Conservation (phyloP, 495 filamentous ascomycete genomes). For the Alectoria sarmentosa region DNA sequence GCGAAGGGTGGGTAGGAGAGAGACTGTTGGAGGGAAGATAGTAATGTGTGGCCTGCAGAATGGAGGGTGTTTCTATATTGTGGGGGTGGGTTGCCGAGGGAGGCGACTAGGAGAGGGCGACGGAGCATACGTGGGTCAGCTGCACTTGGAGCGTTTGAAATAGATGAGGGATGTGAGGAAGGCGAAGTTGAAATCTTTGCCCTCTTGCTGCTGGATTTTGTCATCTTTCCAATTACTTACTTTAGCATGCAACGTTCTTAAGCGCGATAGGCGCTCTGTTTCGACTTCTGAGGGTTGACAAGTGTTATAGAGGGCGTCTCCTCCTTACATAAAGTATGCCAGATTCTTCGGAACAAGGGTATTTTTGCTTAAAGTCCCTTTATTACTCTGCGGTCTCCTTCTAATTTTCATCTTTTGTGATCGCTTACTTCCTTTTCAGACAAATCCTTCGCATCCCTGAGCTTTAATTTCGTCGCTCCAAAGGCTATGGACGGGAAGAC, state of each 20-base stretch:
- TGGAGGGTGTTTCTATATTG: slow-evolving; percentile 67
- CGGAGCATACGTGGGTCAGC: slow-evolving; percentile 27
- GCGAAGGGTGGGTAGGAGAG: slow-evolving; percentile 44
- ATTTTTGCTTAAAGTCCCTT: background rate
- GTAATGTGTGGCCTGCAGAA: slow-evolving; percentile 68
- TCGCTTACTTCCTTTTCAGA: background rate
- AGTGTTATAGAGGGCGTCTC: background rate
- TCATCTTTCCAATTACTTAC: background rate
- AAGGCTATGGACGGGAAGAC: background rate
- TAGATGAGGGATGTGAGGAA: background rate
- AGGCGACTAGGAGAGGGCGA: slow-evolving; percentile 57
- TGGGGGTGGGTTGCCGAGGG: slow-evolving; percentile 59
- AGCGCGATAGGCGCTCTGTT: background rate
- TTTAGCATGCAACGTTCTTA: background rate
- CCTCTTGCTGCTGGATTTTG: background rate
- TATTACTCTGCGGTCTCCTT: background rate
- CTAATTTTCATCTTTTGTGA: background rate
- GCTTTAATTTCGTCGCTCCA: background rate
- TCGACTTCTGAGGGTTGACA: no score
- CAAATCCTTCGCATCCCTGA: background rate
- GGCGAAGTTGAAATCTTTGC: background rate
- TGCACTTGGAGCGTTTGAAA: background rate
- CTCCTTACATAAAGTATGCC: background rate
- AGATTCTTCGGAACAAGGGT: background rate
- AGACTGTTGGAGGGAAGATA: slow-evolving; percentile 44